Evolutionary conservation across 768 basidiomycete genomes (phyloP).

Genomic region (Tylopilus rubrobrunneus): DNA sequence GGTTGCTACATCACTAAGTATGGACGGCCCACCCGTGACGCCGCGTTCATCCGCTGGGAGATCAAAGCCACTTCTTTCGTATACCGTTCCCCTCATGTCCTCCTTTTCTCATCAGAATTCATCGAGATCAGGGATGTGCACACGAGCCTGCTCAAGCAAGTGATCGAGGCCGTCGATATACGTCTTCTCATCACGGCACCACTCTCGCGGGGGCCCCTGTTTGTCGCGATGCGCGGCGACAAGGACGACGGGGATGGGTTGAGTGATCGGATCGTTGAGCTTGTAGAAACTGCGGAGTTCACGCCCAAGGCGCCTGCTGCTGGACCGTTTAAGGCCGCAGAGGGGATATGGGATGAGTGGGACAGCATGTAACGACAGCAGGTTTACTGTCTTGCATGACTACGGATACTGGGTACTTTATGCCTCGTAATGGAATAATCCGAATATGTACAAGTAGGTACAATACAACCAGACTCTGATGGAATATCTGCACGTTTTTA

Average conservation of each 20-base stretch:
- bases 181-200: conserved; percentile 52
- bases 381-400: neutral
- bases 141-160: conserved; percentile 72
- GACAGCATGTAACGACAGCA: conserved; percentile 52
- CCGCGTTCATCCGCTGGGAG: conserved; percentile 76
- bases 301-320: conserved; percentile 31
- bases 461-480: conserved; percentile 3
- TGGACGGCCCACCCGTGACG: conserved; percentile 59
- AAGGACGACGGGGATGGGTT: conserved; percentile 53
- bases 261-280: conserved; percentile 63
- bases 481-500: neutral
- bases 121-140: conserved; percentile 67
- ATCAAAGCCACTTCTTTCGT: conserved; percentile 60
- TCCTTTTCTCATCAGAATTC: conserved; percentile 72
- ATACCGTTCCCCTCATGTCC: conserved; percentile 55
- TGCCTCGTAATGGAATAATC: conserved; percentile 1
- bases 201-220: conserved; percentile 39
- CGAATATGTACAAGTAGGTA: conserved; percentile 11
- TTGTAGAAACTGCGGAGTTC: conserved; percentile 66
- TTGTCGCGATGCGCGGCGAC: conserved; percentile 62
- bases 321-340: conserved; percentile 12
- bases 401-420: conserved; percentile 14
- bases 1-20: conserved; percentile 75
- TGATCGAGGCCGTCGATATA: conserved; percentile 71
- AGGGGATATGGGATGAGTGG: conserved; percentile 67